Conservation (phyloP, 2,329 filamentous ascomycete genomes). For the Sporothrix brasiliensis region DNA sequence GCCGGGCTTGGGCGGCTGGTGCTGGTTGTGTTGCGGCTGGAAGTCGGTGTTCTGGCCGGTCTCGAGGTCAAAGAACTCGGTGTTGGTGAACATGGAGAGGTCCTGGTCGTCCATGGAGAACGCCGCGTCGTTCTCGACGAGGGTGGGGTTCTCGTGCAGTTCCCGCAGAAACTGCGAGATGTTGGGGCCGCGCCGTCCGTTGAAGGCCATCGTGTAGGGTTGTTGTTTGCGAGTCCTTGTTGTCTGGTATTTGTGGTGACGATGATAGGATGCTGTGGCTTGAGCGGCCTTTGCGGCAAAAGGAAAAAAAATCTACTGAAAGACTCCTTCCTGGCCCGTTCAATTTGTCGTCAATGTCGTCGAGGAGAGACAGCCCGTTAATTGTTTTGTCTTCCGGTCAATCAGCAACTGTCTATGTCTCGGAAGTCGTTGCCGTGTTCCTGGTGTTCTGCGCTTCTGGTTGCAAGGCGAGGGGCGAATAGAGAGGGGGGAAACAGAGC, state of each 20-base stretch:
- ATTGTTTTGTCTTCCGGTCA: neutral
- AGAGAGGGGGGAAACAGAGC: neutral
- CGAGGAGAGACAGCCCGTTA: neutral
- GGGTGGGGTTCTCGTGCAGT: conserved; percentile 69
- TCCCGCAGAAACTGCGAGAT: conserved; percentile 88
- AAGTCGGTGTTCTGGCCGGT: conserved; percentile 62
- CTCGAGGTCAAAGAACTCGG: conserved; percentile 80
- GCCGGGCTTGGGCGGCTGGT: conserved; percentile 51
- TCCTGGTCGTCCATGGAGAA: conserved; percentile 66
- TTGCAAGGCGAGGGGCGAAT: conserved; percentile 12
- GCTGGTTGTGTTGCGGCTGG: conserved; percentile 54
- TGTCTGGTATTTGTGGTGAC: neutral
- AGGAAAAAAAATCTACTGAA: conserved; percentile 4
- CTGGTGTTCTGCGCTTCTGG: neutral
- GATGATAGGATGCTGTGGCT: neutral
- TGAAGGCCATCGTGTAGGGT: conserved; percentile 59
- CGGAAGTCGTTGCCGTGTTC: neutral
- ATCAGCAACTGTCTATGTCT: neutral
- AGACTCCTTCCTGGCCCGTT: conserved; percentile 6
- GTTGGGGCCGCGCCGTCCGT: conserved; percentile 77
- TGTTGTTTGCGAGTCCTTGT: neutral
- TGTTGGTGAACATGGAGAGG: conserved; percentile 78
- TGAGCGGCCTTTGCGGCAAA: neutral
- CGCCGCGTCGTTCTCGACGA: conserved; percentile 56
- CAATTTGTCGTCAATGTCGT: neutral